Conservation (phyloP, 495 filamentous ascomycete genomes). For the Hypoxylon intermedium region DNA sequence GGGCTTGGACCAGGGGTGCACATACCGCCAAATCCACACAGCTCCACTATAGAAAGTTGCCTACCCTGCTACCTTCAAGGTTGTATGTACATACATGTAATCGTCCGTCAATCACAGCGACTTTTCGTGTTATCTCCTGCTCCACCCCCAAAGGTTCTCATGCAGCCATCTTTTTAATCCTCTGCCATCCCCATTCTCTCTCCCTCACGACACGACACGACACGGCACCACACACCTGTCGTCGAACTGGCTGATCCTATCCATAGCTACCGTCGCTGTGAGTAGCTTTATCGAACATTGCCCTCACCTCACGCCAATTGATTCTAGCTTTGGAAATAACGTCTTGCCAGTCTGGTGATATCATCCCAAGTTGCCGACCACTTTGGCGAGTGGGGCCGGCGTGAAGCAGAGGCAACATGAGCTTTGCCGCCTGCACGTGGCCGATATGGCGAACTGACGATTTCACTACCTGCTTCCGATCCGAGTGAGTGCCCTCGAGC, state of each 20-base stretch:
- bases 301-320: constrained; percentile 10
- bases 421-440: constrained; percentile 75
- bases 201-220: too few species aligned
- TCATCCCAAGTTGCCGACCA: constrained; percentile 21
- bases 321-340: constrained; percentile 1
- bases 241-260: too few species aligned
- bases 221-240: too few species aligned
- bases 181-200: not conserved
- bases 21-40: constrained; percentile 2
- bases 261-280: not conserved
- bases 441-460: constrained; percentile 89
- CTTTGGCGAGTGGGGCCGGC: constrained; percentile 36
- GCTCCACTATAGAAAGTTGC: constrained; percentile 7
- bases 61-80: too few species aligned
- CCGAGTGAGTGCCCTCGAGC: constrained; percentile 68
- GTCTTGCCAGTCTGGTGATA: constrained; percentile 31
- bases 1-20: not conserved
- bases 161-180: constrained; percentile 19
- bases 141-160: constrained; percentile 29
- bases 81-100: too few species aligned
- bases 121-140: constrained; percentile 36
- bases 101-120: constrained; percentile 20
- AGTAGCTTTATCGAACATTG: constrained; percentile 12
- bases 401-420: constrained; percentile 46
- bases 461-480: constrained; percentile 85